Evolutionary conservation across 441 rosid species (phyloP).

Genomic region (Sinapis alba): DNA sequence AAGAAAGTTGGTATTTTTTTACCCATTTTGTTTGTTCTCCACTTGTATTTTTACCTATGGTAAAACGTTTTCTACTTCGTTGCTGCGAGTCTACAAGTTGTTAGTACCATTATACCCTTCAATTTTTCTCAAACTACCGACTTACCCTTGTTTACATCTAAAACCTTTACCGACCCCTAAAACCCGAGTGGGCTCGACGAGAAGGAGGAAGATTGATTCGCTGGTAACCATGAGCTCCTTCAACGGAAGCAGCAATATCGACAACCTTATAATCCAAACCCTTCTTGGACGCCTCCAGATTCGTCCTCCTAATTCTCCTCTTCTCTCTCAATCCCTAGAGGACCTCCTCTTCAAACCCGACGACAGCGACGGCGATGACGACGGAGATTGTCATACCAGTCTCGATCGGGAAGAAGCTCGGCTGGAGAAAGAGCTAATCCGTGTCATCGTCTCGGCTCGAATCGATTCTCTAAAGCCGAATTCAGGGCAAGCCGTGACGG

Average conservation of each 20-base stretch:
- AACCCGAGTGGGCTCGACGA: slow-evolving; percentile 30
- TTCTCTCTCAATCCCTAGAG: slow-evolving; percentile 72
- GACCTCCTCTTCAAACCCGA: slow-evolving; percentile 70
- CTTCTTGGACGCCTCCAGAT: slow-evolving; percentile 86
- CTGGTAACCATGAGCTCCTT: slow-evolving; percentile 63
- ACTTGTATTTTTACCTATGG: not conserved
- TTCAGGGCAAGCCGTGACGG: slow-evolving; percentile 80
- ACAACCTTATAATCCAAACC: slow-evolving; percentile 74
- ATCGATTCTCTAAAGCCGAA: slow-evolving; percentile 71
- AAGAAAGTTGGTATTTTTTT: not conserved
- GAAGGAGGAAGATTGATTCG: slow-evolving; percentile 3
- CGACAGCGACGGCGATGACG: slow-evolving; percentile 45
- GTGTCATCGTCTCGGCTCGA: slow-evolving; percentile 64
- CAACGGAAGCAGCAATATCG: slow-evolving; percentile 57
- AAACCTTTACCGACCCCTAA: slow-evolving; percentile 42
- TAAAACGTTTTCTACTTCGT: not conserved
- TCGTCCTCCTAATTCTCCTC: slow-evolving; percentile 50
- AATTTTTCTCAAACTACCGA: not conserved
- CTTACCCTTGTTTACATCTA: not conserved
- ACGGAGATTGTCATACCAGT: slow-evolving; percentile 36
- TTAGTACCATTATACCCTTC: not conserved
- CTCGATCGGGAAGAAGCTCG: slow-evolving; percentile 76
- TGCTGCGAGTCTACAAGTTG: not conserved
- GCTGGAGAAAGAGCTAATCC: slow-evolving; percentile 84
- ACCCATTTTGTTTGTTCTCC: slow-evolving; percentile 8